Percentiles rank a stretch among this genome's conserved stretches.
These are phyloP conservation scores for Suillus lakei DNA, from an alignment of 768 basidiomycete genomes.

Conservation along the genomic window DNA sequence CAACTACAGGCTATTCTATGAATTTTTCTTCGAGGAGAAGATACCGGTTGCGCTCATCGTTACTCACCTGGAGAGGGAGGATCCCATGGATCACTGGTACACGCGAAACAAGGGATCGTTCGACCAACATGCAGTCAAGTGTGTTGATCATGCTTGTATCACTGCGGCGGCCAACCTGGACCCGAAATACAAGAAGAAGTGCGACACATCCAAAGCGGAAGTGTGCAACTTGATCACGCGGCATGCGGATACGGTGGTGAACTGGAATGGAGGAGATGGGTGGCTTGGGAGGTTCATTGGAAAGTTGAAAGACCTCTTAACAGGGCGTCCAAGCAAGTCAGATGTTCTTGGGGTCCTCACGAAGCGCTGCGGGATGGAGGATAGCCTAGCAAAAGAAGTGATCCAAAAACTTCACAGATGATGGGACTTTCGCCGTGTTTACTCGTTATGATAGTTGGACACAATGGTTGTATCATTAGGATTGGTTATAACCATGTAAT, in stretches of 20 bases:
- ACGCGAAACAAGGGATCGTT: conserved; percentile 13
- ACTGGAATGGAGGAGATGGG: conserved; percentile 2
- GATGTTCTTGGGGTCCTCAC: not conserved
- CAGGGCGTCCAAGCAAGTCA: conserved; percentile 3
- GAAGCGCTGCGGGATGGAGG: conserved; percentile 3
- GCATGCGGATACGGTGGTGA: not conserved
- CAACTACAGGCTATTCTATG: conserved; percentile 39
- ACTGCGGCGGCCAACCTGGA: conserved; percentile 12
- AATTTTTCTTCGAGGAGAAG: conserved; percentile 41
- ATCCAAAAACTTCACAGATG: not conserved
- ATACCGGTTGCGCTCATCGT: conserved; percentile 38
- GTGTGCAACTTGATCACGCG: not conserved
- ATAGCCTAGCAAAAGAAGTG: not conserved
- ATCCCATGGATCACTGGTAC: conserved; percentile 28
- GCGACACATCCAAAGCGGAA: not conserved
- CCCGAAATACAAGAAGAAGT: conserved; percentile 24
- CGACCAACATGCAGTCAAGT: conserved; percentile 3
- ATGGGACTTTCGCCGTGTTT: not conserved
- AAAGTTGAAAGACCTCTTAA: not conserved
- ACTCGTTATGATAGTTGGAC: not conserved
- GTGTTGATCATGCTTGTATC: conserved; percentile 9
- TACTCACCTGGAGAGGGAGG: conserved; percentile 34
- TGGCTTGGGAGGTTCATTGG: not conserved
- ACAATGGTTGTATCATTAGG: no score
- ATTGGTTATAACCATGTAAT: not conserved